Evolutionary conservation across 2,329 filamentous ascomycete genomes (phyloP), one percentile per base, ranked within the genome.

Genomic region (Penicillium sp.): DNA sequence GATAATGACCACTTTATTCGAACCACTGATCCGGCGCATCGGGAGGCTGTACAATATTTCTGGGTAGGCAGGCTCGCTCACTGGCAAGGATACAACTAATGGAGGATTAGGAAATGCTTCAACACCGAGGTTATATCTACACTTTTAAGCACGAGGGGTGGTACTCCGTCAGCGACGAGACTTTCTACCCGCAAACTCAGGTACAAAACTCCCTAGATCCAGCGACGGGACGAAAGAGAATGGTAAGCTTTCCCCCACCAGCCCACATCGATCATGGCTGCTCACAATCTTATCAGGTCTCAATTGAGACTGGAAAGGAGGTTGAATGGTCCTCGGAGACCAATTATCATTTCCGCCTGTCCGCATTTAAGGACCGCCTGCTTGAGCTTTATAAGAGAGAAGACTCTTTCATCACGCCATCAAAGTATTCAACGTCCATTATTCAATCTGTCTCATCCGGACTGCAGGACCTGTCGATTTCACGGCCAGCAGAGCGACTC

Each of bases 91-190:
- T 21, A 13, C 31, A 24, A 33, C 63, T 66, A 54, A 53, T 31
- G n/a, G 13, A 31, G 5, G 5, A 26, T 16, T 63, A 84, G 81
- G 82, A 85, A 63, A 82, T 92, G 72, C 80, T 99, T 57, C 83
- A 88, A 67, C 86, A 92, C 53, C 81, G 84, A 47, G 89, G 89
- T 9, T 87, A 89, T 59, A 88, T 98, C 53, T 97, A 97, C 75
- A 86, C 90, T 68, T 86, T 86, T 11, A 91, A 89, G 65, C 95
- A 98, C 68, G 86, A 91, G 70, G 95, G 95, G 1, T 99, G 95
- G 95, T 99, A 99, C 74, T 95, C 90, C 55, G 89, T 99, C 53
- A 92, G 90, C 72, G 95, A 99, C 73, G 95, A 99, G 80, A 93
- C 93, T 39, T 99, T 96, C 75, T 98, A 97, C 71, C 91, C 93